phyloP scores from a whole-genome alignment of 2,329 filamentous ascomycete species.

The Zymoseptoria passerinii region DNA sequence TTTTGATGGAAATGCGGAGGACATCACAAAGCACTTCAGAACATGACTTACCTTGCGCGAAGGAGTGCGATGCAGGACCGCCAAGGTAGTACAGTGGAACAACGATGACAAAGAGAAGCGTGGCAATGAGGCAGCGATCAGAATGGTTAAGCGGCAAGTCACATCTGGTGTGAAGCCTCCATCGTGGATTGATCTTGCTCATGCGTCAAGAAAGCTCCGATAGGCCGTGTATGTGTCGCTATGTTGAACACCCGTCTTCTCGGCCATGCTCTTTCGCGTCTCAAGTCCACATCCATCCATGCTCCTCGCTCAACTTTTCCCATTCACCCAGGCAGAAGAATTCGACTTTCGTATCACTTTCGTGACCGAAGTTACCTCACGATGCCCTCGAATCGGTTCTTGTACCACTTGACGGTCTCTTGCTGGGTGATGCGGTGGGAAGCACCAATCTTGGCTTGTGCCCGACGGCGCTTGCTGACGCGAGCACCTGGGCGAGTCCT shows the following conservation, averaged over 20 bases:
- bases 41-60: not conserved
- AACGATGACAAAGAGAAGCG: not conserved
- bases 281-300: conserved; percentile 15
- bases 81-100: not conserved
- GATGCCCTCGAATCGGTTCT: conserved; percentile 94
- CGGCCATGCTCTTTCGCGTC: conserved; percentile 21
- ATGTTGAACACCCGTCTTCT: conserved; percentile 15
- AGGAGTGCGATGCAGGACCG: not conserved
- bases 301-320: conserved; percentile 1
- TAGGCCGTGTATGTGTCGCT: conserved; percentile 30
- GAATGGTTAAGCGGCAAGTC: conserved; percentile 28
- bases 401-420: conserved; percentile 98
- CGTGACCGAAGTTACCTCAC: conserved; percentile 67
- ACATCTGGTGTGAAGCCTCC: conserved; percentile 28
- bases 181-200: conserved; percentile 30
- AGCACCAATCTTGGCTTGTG: conserved; percentile 76
- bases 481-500: conserved; percentile 96
- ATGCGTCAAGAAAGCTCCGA: conserved; percentile 29
- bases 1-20: too few species aligned
- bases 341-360: conserved; percentile 2
- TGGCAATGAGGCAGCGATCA: conserved; percentile 29
- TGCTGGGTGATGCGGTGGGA: conserved; percentile 87
- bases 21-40: not conserved
- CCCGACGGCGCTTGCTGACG: conserved; percentile 88
- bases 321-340: conserved; percentile 3